These are phyloP conservation scores for Rhizopogon vesiculosus DNA, from an alignment of 768 basidiomycete genomes.

Conservation along the genomic window DNA sequence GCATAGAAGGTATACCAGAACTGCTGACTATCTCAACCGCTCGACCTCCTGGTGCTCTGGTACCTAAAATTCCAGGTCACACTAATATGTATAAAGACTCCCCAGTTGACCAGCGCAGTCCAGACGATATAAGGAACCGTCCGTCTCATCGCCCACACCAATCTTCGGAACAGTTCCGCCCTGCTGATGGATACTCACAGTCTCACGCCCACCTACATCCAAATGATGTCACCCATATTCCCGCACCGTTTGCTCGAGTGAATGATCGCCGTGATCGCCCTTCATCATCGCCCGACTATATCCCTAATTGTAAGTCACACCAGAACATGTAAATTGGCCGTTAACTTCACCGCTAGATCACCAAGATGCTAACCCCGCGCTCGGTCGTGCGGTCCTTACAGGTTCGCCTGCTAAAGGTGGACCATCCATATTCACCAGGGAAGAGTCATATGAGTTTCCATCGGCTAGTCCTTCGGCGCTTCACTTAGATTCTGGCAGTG, in stretches of 20 bases:
- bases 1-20: background rate
- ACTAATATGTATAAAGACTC: slow-evolving; percentile 15
- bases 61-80: slow-evolving; percentile 23
- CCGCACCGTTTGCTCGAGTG: slow-evolving; percentile 10
- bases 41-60: slow-evolving; percentile 24
- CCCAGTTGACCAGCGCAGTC: background rate
- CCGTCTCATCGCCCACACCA: slow-evolving; percentile 17
- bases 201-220: slow-evolving; percentile 8
- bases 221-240: slow-evolving; percentile 6
- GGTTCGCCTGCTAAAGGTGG: slow-evolving; percentile 12
- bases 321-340: slow-evolving; percentile 1
- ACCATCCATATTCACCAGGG: slow-evolving; percentile 10
- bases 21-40: slow-evolving; percentile 10
- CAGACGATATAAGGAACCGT: slow-evolving; percentile 5
- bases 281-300: slow-evolving; percentile 15
- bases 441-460: slow-evolving; percentile 14
- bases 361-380: slow-evolving; percentile 12
- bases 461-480: slow-evolving; percentile 19
- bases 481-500: slow-evolving; percentile 10
- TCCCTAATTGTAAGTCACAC: slow-evolving; percentile 16
- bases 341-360: background rate
- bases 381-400: slow-evolving; percentile 25
- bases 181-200: slow-evolving; percentile 12
- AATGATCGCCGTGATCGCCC: slow-evolving; percentile 15
- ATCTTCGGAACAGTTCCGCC: slow-evolving; percentile 13